A percentile compares a stretch with the other conserved stretches of the same genome.
Evolutionary conservation across 495 filamentous ascomycete genomes (phyloP).

Genomic region (Penicillium riverlandense): DNA sequence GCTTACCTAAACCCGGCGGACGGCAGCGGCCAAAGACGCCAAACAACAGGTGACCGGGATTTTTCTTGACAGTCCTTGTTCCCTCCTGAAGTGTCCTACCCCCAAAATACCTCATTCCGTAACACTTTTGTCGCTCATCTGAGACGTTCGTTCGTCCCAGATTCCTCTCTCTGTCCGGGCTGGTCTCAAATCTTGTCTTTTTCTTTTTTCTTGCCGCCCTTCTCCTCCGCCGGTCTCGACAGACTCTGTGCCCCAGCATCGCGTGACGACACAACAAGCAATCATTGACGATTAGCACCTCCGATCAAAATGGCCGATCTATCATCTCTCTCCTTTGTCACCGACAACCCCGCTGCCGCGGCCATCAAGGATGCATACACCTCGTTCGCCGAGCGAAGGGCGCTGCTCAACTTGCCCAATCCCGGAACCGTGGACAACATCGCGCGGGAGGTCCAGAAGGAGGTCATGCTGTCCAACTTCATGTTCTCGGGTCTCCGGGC

Average conservation of each 20-base stretch:
- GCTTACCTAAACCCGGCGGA: conserved; percentile 18
- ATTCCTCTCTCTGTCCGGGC: conserved; percentile 12
- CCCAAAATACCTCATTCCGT: conserved; percentile 13
- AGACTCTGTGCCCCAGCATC: conserved; percentile 5
- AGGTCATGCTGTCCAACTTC: conserved; percentile 89
- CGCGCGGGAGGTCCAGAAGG: conserved; percentile 84
- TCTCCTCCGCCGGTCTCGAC: conserved; percentile 11
- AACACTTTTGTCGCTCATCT: conserved; percentile 1
- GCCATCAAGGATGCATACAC: conserved; percentile 70
- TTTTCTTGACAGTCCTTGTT: conserved; percentile 22
- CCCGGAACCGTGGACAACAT: conserved; percentile 91
- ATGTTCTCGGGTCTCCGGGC: conserved; percentile 93
- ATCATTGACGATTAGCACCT: conserved; percentile 7
- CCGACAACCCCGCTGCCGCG: conserved; percentile 62
- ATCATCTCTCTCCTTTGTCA: conserved; percentile 58
- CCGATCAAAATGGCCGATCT: conserved; percentile 36
- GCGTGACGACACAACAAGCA: conserved; percentile 21
- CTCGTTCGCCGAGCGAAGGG: conserved; percentile 78
- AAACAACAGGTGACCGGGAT: conserved; percentile 24
- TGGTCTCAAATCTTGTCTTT: conserved; percentile 22
- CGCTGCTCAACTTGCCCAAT: conserved; percentile 79
- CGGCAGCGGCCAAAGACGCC: conserved; percentile 27
- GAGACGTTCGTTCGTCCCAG: conserved; percentile 21
- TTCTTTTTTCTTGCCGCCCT: conserved; percentile 12
- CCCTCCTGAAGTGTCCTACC: conserved; percentile 5